A percentile compares a stretch with the other conserved stretches of the same genome.
Conservation (phyloP, 257 asterid species). For the Hygrophila difformis region DNA sequence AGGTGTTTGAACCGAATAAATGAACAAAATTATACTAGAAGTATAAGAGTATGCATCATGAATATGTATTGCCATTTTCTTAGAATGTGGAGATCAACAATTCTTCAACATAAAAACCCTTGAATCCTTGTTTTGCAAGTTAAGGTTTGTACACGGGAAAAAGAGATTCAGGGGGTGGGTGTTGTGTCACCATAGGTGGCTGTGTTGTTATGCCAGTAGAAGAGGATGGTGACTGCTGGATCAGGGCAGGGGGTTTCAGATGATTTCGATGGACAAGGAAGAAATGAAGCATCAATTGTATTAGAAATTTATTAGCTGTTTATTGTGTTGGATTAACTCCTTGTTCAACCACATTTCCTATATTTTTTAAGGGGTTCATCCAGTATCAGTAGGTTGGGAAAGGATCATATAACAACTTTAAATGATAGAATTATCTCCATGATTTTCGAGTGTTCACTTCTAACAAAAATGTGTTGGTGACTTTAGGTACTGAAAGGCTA, state of each 20-base stretch:
- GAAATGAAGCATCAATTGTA: background rate
- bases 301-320: too few relatives aligned
- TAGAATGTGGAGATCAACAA: constrained; percentile 2
- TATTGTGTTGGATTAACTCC: too few relatives aligned
- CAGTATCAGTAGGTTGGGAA: too few relatives aligned
- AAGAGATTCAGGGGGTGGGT: background rate
- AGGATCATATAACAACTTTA: too few relatives aligned
- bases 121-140: too few relatives aligned
- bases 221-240: background rate
- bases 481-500: constrained; percentile 10
- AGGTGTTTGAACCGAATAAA: background rate
- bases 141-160: too few relatives aligned
- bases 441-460: background rate
- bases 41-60: background rate
- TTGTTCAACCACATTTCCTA: too few relatives aligned
- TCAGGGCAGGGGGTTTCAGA: background rate
- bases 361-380: too few relatives aligned
- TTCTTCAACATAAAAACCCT: too few relatives aligned
- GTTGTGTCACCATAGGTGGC: background rate
- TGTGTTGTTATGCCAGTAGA: background rate
- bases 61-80: background rate
- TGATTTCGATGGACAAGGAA: background rate
- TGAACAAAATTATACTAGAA: background rate
- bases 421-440: too few relatives aligned
- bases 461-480: background rate